A percentile compares a stretch with the other conserved stretches of the same genome.
phyloP scores from a whole-genome alignment of 2,329 filamentous ascomycete genomes.

The Xylaria sp. region DNA sequence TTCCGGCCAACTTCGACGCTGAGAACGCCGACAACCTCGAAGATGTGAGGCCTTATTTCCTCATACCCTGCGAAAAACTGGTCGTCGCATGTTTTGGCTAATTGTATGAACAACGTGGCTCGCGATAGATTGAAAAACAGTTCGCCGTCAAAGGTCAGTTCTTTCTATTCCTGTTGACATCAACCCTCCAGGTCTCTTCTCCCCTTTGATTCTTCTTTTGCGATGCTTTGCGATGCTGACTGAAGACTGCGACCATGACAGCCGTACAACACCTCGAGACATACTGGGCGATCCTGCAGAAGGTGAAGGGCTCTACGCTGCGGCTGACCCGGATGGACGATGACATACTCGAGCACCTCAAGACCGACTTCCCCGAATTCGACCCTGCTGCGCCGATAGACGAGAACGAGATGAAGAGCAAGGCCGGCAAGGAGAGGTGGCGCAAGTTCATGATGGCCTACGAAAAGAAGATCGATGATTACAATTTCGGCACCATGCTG shows the following conservation, averaged over 20 bases:
- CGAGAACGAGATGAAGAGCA: slow-evolving; percentile 98
- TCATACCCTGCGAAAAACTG: not conserved
- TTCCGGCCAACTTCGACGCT: slow-evolving; percentile 63
- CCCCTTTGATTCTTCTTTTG: not conserved
- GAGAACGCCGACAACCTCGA: slow-evolving; percentile 52
- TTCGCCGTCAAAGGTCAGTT: slow-evolving; percentile 92
- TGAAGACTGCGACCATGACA: slow-evolving; percentile 40
- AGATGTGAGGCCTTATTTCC: slow-evolving; percentile 43
- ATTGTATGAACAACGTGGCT: not conserved
- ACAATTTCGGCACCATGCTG: slow-evolving; percentile 97
- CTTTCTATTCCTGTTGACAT: not conserved
- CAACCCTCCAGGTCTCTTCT: no score
- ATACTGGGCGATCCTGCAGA: slow-evolving; percentile 96
- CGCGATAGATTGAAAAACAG: slow-evolving; percentile 90
- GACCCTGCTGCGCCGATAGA: slow-evolving; percentile 83
- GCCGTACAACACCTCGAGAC: slow-evolving; percentile 96
- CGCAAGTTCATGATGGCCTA: slow-evolving; percentile 93
- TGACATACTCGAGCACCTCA: slow-evolving; percentile 91
- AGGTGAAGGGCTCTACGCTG: slow-evolving; percentile 86
- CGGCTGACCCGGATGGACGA: slow-evolving; percentile 95
- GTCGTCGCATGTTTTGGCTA: slow-evolving; percentile 16
- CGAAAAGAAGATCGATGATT: slow-evolving; percentile 95
- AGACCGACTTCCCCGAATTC: slow-evolving; percentile 90
- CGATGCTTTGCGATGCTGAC: not conserved
- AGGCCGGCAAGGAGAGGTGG: slow-evolving; percentile 93